Evolutionary conservation across 768 basidiomycete genomes (phyloP), one percentile per base, ranked within the genome.

Genomic region (Rhizopogon vesiculosus): DNA sequence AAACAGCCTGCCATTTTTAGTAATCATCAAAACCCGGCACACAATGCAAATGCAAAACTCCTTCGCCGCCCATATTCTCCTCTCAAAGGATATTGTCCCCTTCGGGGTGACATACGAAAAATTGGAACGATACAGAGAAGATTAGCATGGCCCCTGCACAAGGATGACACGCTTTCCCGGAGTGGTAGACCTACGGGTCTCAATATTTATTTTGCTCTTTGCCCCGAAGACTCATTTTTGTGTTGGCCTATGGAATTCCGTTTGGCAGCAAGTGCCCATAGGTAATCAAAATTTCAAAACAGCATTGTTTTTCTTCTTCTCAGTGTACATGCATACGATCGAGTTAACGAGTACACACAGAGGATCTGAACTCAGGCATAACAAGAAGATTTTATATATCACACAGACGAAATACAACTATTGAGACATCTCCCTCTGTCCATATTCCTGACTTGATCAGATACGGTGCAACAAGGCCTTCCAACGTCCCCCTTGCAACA

Each of bases 61-160:
- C 51, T 22, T 29, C 51, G 28, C 12, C n/a, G 4, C 15, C 35
- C 2, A 66, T 55, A 57, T 42, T 1, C 9, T 35, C 1, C 16
- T 7, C 46, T 19, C 10, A 42, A 38, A 5, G 6, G 5, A 0
- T 13, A 12, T 13, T 83, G 85, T 85, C 85, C 86, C 85, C 85
- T 88, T 87, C 85, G 85, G 86, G 85, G 89, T 87, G 87, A 85
- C 89, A 89, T 87, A 91, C 85, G 87, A 89, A 93, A 93, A 91
- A 89, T 93, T 93, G 92, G 90, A 94, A 93, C 91, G 89, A 94
- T 95, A 94, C 93, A 93, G 93, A 96, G 93, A 95, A 95, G 93
- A 94, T 96, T 94, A 95, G 93, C 93, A 96, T 96, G 91, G 94
- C 93, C 93, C 94, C 93, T 96, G 93, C 94, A 96, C 93, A 97